Evolutionary conservation across 2,329 filamentous ascomycete species (phyloP), one percentile per base, ranked within the genome.

Genomic region (Alternaria sp.): DNA sequence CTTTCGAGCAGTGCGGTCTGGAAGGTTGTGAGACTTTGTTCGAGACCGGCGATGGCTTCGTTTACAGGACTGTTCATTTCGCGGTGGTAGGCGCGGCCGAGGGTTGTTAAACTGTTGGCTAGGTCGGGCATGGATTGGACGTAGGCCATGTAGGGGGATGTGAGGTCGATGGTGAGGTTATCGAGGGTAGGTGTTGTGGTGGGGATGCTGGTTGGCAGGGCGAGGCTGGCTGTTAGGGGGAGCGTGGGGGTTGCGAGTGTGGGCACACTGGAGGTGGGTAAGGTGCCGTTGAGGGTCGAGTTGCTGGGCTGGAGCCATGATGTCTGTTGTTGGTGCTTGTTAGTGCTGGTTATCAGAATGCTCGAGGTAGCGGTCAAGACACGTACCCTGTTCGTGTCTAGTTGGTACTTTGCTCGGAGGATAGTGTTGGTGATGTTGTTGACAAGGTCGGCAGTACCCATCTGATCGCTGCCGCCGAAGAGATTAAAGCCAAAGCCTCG

Each of bases 41-140:
- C 68, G 4, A 81, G 66, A 3, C 64, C 68, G 11, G 65, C 63
- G 36, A 81, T 75, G 40, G 74, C 71, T n/a, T 70, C 64, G 45
- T 67, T 73, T 50, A 81, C 71, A 1, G 79, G 78, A 1, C 59
- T 50, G 66, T 81, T 81, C 70, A 77, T 69, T 62, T 81, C 80
- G 13, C 71, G 69, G 65, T 81, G 80, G 69, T 75, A 79, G 54
- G 73, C 57, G 5, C 72, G 74, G 36, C 78, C 78, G 21, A 77
- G 75, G 9, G 74, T 67, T 19, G 61, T 74, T 4, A 79, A 65
- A 4, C 72, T 72, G 21, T 69, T 68, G 30, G 76, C 70, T 13
- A 80, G 64, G 47, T 69, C 73, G 32, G 70, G 68, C 25, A 77
- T 70, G 2, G 69, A 54, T 54, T 72, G 67, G 54, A 78, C 57